Evolutionary conservation across 2,329 filamentous ascomycete genomes (phyloP).

Genomic region (Apiospora arundinis): DNA sequence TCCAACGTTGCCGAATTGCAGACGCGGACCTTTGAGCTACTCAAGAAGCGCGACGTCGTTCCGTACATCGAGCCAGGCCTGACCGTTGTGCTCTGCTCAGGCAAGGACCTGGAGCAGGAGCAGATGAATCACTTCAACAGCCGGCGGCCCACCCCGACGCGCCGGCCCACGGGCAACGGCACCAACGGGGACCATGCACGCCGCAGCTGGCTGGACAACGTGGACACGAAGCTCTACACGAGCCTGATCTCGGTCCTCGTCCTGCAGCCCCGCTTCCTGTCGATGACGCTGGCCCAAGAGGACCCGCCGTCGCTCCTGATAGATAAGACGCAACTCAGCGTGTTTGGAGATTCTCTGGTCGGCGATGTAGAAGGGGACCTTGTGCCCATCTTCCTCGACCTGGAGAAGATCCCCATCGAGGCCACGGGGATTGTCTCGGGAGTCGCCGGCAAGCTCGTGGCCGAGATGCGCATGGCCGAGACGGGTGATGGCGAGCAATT

Average conservation of each 20-base stretch:
- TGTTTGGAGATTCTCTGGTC: conserved; percentile 77
- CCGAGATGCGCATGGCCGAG: conserved; percentile 65
- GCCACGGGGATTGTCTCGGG: conserved; percentile 95
- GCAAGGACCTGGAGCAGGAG: conserved; percentile 51
- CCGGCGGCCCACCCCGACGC: conserved; percentile 41
- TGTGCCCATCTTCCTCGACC: conserved; percentile 87
- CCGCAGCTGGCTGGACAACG: conserved; percentile 61
- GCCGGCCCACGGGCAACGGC: conserved; percentile 45
- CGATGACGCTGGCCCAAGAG: conserved; percentile 73
- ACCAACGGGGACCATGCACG: conserved; percentile 27
- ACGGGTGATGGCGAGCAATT: conserved; percentile 68
- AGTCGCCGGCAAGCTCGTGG: conserved; percentile 81
- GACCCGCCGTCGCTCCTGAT: conserved; percentile 77
- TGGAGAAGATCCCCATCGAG: conserved; percentile 80
- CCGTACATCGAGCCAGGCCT: conserved; percentile 74
- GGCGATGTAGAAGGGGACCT: conserved; percentile 75
- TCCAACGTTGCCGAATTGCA: conserved; percentile 82
- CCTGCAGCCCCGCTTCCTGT: conserved; percentile 73
- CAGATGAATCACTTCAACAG: conserved; percentile 45
- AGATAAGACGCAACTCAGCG: conserved; percentile 68
- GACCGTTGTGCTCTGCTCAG: conserved; percentile 83
- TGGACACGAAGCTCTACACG: conserved; percentile 69
- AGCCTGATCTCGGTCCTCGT: conserved; percentile 67
- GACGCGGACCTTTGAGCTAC: conserved; percentile 78
- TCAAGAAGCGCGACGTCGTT: conserved; percentile 77